Conservation (phyloP, 352 stramenopile genomes). For the Pythium aquatile region DNA sequence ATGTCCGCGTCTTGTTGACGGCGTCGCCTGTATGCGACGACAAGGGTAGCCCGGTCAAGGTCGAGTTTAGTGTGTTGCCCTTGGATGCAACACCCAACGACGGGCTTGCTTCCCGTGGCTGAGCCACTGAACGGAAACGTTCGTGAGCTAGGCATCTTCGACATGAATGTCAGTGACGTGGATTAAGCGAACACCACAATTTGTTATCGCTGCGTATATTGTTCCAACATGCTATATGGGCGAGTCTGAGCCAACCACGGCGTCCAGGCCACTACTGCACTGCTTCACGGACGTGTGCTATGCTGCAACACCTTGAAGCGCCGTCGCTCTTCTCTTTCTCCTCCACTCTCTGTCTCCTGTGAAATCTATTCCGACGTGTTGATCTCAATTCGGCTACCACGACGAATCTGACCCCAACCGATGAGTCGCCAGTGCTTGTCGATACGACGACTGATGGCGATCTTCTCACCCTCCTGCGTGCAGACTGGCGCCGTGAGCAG, state of each 20-base stretch:
- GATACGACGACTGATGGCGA: constrained; percentile 98
- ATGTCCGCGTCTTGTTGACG: not conserved
- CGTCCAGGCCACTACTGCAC: constrained; percentile 6
- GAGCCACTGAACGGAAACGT: not conserved
- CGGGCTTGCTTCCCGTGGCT: too few species aligned
- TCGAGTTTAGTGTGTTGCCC: not conserved
- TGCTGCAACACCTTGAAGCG: not conserved
- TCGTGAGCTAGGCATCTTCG: not conserved
- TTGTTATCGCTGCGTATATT: constrained; percentile 23
- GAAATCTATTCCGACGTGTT: constrained; percentile 82
- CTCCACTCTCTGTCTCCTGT: constrained; percentile 9
- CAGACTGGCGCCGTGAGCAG: constrained; percentile 99
- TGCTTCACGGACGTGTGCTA: not conserved
- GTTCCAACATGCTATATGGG: constrained; percentile 27
- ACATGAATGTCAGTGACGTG: too few species aligned
- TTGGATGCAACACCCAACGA: not conserved
- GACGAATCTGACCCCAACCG: constrained; percentile 99
- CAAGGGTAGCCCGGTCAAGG: not conserved
- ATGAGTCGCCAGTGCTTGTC: constrained; percentile 99
- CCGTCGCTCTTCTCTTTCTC: not conserved
- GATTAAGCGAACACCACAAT: not conserved
- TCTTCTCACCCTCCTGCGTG: constrained; percentile 99
- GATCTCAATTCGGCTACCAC: constrained; percentile 95
- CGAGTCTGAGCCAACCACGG: constrained; percentile 5
- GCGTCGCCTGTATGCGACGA: not conserved